Conservation (phyloP, 768 basidiomycete genomes). For the Suillus americanus region DNA sequence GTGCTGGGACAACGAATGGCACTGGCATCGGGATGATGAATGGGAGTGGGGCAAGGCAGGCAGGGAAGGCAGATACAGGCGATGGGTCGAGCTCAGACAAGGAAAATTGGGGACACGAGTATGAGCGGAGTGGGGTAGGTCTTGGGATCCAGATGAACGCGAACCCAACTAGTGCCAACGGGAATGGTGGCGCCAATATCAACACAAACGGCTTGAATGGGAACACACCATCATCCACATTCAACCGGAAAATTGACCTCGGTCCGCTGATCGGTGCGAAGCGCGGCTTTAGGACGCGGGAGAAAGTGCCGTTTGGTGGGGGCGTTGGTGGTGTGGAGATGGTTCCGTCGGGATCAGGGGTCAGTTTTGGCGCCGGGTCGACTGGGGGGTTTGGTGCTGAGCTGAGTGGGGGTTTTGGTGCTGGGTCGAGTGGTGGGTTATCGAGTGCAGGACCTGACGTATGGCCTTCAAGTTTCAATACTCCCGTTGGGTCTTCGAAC, state of each 20-base stretch:
- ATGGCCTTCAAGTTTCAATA: background rate
- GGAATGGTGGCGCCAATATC: constrained; percentile 15
- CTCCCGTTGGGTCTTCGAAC: background rate
- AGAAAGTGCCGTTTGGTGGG: constrained; percentile 53
- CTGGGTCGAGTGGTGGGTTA: background rate
- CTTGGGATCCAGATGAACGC: background rate
- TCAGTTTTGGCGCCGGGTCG: background rate
- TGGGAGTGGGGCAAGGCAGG: background rate
- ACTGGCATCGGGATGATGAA: background rate
- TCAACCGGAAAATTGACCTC: constrained; percentile 39
- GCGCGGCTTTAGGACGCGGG: constrained; percentile 63
- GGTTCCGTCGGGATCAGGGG: constrained; percentile 25
- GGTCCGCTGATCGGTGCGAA: constrained; percentile 63
- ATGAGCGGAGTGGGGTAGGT: background rate
- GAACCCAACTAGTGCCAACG: background rate
- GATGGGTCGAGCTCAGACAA: constrained; percentile 2
- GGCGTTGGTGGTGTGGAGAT: constrained; percentile 68
- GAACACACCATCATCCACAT: background rate
- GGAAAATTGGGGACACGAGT: background rate
- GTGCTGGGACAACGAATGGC: constrained; percentile 5
- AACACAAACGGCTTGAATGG: constrained; percentile 14
- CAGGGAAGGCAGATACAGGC: background rate
- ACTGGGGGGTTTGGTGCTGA: background rate
- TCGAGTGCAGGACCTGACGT: background rate
- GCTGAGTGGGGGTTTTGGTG: background rate